Base-by-base conservation (phyloP, 2,329 filamentous ascomycete genomes). In the Penicillium sp. region DNA sequence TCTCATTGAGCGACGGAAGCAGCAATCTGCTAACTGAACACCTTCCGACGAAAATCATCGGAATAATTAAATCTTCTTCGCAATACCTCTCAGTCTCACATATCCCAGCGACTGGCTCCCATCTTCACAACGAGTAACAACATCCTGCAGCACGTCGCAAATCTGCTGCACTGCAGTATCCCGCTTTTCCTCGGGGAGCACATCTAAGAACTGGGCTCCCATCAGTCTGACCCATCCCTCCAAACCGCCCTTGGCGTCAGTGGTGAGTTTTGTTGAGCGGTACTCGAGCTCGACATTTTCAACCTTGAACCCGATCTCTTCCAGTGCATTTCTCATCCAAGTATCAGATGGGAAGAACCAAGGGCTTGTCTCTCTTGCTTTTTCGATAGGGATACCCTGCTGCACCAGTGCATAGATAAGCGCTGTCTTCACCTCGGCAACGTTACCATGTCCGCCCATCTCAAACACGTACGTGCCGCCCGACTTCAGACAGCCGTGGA, bases 331-430 rank as follows among this genome's bases (percentile, higher is more conserved):
- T 41, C 64, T 64, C 70, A 84, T 81, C 86, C 86, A 88, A 0
- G 62, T 70, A 66, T 86, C 85, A 61, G 87, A 85, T 0, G 88
- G 86, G 70, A 90, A 91, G 72, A 89, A 90, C 88, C 88, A 91
- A 5, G 88, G 88, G 60, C 82, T 82, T 0, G 76, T 78, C 15
- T 78, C 79, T 21, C 76, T 60, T 0, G 83, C 83, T 10, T 75
- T 72, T n/a, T 75, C 66, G 1, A 87, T 62, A 0, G 83, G 77
- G 0, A 86, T 69, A 1, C 83, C 81, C 1, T 81, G 78, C 17
- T 78, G 69, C 2, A 75, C 71, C 1, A 88, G 75, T 1, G 81
- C 81, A 17, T 78, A 76, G 4, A 86, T 73, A 8, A 89, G 74
- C 2, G 84, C 84, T 0, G 83, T 77, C 29, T 83, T 80, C 63